Conservation (phyloP, 129 eudicot species). For the Flaveria brownii region DNA sequence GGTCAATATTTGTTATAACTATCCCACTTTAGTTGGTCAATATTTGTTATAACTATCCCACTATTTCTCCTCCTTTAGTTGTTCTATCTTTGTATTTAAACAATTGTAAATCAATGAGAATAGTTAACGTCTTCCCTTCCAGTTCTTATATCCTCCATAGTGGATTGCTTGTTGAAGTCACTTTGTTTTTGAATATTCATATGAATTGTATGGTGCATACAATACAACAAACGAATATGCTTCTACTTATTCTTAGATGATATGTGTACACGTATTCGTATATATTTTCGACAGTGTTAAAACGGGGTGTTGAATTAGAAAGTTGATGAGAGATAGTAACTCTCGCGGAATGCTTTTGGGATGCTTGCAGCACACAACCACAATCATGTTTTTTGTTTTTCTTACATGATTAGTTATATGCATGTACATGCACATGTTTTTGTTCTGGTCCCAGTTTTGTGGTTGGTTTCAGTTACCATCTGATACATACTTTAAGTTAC, state of each 20-base stretch:
- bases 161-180: no score
- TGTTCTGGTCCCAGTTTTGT: slow-evolving; percentile 21
- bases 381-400: background rate
- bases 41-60: no score
- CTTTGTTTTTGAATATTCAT: no score
- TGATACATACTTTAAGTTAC: slow-evolving; percentile 21
- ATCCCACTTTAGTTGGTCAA: no score
- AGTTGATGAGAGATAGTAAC: background rate
- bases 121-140: no score
- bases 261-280: background rate
- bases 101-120: no score
- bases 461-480: slow-evolving; percentile 16
- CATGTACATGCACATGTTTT: slow-evolving; percentile 27
- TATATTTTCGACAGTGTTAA: background rate
- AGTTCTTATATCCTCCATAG: no score
- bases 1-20: no score
- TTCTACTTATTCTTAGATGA: background rate
- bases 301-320: background rate
- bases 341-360: background rate
- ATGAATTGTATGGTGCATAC: no score
- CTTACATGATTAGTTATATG: background rate
- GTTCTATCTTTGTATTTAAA: no score
- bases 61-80: no score
- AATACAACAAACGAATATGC: background rate
- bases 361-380: slow-evolving; percentile 3